Conservation (phyloP, 1,139 yeast species). For the Taphrina populina region DNA sequence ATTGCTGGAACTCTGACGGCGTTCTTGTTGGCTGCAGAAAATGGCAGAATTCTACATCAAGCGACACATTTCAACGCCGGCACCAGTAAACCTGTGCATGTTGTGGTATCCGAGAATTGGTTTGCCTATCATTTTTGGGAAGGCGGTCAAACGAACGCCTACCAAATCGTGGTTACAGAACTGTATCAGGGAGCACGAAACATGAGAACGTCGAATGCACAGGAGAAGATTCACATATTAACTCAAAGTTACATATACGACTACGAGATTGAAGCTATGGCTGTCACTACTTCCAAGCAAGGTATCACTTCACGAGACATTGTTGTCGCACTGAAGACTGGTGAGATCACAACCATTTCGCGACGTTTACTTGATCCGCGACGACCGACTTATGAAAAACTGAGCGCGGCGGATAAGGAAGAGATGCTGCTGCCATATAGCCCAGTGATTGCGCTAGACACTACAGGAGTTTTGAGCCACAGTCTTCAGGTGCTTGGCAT, state of each 20-base stretch:
- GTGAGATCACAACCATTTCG: slow-evolving; percentile 69
- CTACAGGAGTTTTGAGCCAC: slow-evolving; percentile 50
- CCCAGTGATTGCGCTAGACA: slow-evolving; percentile 55
- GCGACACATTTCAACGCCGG: slow-evolving; percentile 38
- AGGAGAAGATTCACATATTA: slow-evolving; percentile 50
- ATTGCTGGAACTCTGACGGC: slow-evolving; percentile 44
- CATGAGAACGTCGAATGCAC: slow-evolving; percentile 45
- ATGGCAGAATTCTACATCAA: slow-evolving; percentile 60
- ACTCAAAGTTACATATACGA: slow-evolving; percentile 64
- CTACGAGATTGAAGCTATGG: slow-evolving; percentile 54
- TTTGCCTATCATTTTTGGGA: slow-evolving; percentile 63
- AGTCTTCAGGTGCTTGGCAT: slow-evolving; percentile 42
- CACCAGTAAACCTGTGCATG: slow-evolving; percentile 51
- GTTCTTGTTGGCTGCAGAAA: slow-evolving; percentile 62
- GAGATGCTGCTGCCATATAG: slow-evolving; percentile 70
- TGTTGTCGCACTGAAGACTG: slow-evolving; percentile 54
- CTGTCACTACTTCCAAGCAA: slow-evolving; percentile 62
- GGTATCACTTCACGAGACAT: slow-evolving; percentile 76
- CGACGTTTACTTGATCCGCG: slow-evolving; percentile 50
- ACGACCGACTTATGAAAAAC: slow-evolving; percentile 53
- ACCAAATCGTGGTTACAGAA: slow-evolving; percentile 70
- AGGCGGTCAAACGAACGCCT: slow-evolving; percentile 48
- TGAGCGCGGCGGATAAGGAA: slow-evolving; percentile 55
- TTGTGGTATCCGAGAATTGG: slow-evolving; percentile 82
- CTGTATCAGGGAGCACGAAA: slow-evolving; percentile 64